A percentile compares a stretch with the other conserved stretches of the same genome.
These are phyloP conservation scores for Choiromyces venosus DNA, from an alignment of 495 filamentous ascomycete genomes.

Conservation along the genomic window DNA sequence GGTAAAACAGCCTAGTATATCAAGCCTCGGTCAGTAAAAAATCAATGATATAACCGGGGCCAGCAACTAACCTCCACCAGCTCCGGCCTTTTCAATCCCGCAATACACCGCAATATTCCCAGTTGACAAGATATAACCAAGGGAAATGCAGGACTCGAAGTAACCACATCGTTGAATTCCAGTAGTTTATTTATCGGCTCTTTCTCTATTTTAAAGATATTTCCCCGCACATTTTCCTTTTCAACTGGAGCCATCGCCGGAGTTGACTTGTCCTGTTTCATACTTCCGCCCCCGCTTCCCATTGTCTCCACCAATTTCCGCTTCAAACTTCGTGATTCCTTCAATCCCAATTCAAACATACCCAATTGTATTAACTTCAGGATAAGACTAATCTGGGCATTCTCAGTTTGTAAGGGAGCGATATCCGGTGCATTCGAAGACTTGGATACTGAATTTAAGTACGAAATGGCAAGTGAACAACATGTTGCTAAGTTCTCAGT, in stretches of 20 bases:
- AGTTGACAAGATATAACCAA: conserved; percentile 38
- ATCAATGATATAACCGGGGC: background rate
- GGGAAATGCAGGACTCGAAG: conserved; percentile 25
- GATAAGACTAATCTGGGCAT: conserved; percentile 70
- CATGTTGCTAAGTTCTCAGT: conserved; percentile 59
- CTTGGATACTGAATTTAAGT: conserved; percentile 57
- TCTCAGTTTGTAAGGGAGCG: conserved; percentile 71
- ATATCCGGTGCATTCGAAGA: conserved; percentile 46
- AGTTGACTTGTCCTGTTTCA: conserved; percentile 18
- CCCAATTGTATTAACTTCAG: conserved; percentile 66
- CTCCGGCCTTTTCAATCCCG: conserved; percentile 37
- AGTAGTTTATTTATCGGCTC: conserved; percentile 42
- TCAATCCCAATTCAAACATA: conserved; percentile 67
- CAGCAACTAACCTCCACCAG: conserved; percentile 28
- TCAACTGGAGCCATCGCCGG: conserved; percentile 36
- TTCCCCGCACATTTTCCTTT: conserved; percentile 46
- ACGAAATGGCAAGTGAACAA: conserved; percentile 64
- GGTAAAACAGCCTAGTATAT: conserved; percentile 30
- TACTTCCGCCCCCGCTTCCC: conserved; percentile 3
- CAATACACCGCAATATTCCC: conserved; percentile 36
- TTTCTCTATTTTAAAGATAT: conserved; percentile 43
- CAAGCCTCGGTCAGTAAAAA: conserved; percentile 13
- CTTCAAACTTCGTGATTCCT: conserved; percentile 68
- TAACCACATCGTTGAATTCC: conserved; percentile 32
- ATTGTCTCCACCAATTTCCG: conserved; percentile 52